phyloP scores from a whole-genome alignment of 257 asterid species.

The Cinchona pubescens region DNA sequence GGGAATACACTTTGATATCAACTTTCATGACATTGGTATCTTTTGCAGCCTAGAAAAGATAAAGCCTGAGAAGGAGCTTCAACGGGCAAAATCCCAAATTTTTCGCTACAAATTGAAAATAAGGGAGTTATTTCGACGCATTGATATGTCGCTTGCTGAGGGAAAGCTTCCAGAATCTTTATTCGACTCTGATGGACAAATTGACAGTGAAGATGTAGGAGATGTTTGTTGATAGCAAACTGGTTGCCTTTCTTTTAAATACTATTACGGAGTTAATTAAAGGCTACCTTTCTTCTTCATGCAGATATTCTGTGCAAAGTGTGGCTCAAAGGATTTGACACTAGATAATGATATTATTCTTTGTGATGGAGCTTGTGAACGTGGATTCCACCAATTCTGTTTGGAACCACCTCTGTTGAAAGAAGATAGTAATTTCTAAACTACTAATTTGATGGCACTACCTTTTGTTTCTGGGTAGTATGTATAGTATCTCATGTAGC shows the following conservation, averaged over 20 bases:
- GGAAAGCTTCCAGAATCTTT: slow-evolving; percentile 85
- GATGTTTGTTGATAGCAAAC: slow-evolving; percentile 20
- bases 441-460: slow-evolving; percentile 18
- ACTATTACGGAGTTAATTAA: slow-evolving; percentile 18
- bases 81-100: slow-evolving; percentile 81
- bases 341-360: slow-evolving; percentile 87
- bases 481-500: slow-evolving; percentile 10
- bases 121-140: slow-evolving; percentile 72
- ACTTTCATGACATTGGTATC: slow-evolving; percentile 16
- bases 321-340: slow-evolving; percentile 80
- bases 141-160: slow-evolving; percentile 58
- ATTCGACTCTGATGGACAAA: slow-evolving; percentile 77
- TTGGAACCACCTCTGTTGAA: slow-evolving; percentile 88
- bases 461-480: slow-evolving; percentile 12
- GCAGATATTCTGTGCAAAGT: slow-evolving; percentile 98
- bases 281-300: slow-evolving; percentile 21
- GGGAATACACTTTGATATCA: neutral
- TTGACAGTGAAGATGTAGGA: slow-evolving; percentile 94
- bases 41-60: slow-evolving; percentile 81
- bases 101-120: slow-evolving; percentile 72
- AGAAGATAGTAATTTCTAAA: slow-evolving; percentile 59
- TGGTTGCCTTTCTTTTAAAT: neutral
- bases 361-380: slow-evolving; percentile 96
- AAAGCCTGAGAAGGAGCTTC: slow-evolving; percentile 98
- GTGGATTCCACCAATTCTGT: slow-evolving; percentile 96